Percentiles rank a stretch among this genome's conserved stretches.
Evolutionary conservation across 352 stramenopile genomes (phyloP).

Genomic region (Hyaloperonospora brassicae): DNA sequence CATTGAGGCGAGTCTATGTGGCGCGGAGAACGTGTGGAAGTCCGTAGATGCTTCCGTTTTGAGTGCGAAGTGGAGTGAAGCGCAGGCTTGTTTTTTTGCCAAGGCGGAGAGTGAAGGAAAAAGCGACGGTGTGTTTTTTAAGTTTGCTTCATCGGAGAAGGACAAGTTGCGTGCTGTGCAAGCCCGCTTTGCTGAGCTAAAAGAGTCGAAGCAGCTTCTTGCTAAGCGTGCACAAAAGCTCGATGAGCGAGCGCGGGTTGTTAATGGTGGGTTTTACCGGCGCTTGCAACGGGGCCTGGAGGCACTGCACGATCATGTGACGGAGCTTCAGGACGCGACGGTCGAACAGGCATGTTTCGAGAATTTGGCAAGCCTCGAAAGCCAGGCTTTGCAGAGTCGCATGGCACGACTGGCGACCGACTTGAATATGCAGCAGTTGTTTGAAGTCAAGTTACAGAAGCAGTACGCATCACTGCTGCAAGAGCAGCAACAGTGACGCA

Average conservation of each 20-base stretch:
- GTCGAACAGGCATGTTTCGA: slow-evolving; percentile 70
- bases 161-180: slow-evolving; percentile 47
- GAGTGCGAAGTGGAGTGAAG: slow-evolving; percentile 28
- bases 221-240: slow-evolving; percentile 68
- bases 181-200: slow-evolving; percentile 57
- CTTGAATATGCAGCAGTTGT: slow-evolving; percentile 63
- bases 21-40: slow-evolving; percentile 36
- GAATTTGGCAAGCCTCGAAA: slow-evolving; percentile 49
- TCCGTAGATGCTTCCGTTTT: slow-evolving; percentile 12
- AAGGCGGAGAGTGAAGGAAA: slow-evolving; percentile 18
- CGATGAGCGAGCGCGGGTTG: slow-evolving; percentile 48
- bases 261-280: slow-evolving; percentile 54
- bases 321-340: slow-evolving; percentile 41
- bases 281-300: slow-evolving; percentile 36
- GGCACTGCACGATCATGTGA: slow-evolving; percentile 30
- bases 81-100: slow-evolving; percentile 36
- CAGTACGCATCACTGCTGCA: slow-evolving; percentile 47
- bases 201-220: slow-evolving; percentile 50
- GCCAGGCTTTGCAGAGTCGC: slow-evolving; percentile 45
- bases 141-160: slow-evolving; percentile 32
- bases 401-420: slow-evolving; percentile 60
- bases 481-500: slow-evolving; percentile 17
- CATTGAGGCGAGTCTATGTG: slow-evolving; percentile 63
- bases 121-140: slow-evolving; percentile 24
- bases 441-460: slow-evolving; percentile 78